Evolutionary conservation across 257 asterid genomes (phyloP), one percentile per base, ranked within the genome.

Genomic region (Galeopsis tetrahit): DNA sequence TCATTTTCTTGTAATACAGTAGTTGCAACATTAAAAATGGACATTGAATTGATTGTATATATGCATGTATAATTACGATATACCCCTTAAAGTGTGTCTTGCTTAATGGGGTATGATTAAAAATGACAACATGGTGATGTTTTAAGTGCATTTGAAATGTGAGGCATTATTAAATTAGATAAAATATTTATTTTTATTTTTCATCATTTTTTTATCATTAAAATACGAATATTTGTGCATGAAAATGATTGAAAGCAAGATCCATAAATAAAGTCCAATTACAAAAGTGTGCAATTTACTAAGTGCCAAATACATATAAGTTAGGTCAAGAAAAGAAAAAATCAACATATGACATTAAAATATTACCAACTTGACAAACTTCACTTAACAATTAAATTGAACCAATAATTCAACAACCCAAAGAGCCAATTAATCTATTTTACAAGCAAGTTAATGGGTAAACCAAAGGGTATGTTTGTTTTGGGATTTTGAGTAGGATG

Each of bases 281-380:
- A 62, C 66, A 10, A 56, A 66, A 8, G 7, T 35, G 40, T 43
- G 21, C 60, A 3, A 7, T 69, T 46, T 7, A 68, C 70, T 3
- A 63, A 53, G 68, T 53, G 57, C 55, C 80, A 70, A 69, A 33
- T 40, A 7, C n/a, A 42, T 51, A 5, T 40, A 39, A 61, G 66
- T 51, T 44, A 15, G 48, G 49, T 5, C 21, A 49, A 38, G 14
- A 35, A 33, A 62, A 28, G 66, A n/a, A 61, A 69, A 69, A 60
- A 38, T 4, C 48, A 28, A 61, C 15, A 62, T 10, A 28, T 28
- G 76, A 68, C 73, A 70, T 31, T 40, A 53, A 53, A 63, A 63
- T 55, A 52, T 32, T 77, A 55, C 80, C 76, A 53, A 70, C 72
- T 76, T 70, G 72, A 63, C 11, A 55, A 15, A n/a, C 11, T 11